Evolutionary conservation across 116 monocot species (phyloP).

Genomic region (Zostera marina): DNA sequence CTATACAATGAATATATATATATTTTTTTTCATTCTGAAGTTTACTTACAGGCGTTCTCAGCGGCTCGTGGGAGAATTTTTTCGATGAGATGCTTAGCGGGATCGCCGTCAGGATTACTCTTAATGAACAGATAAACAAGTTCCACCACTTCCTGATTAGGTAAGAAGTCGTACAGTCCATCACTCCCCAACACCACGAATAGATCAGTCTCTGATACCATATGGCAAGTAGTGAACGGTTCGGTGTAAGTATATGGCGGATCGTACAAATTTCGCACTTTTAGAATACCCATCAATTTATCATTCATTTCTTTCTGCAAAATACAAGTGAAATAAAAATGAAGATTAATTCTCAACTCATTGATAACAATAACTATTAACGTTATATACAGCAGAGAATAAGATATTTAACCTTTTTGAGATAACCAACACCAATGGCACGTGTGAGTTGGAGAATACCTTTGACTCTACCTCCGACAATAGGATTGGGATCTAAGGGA

Average conservation of each 20-base stretch:
- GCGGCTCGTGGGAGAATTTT: slow-evolving; percentile 57
- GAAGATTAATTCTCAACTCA: not conserved
- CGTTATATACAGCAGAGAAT: not conserved
- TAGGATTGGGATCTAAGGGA: slow-evolving; percentile 44
- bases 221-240: slow-evolving; percentile 52
- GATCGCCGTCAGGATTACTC: slow-evolving; percentile 50
- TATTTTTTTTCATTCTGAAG: not conserved
- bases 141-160: slow-evolving; percentile 46
- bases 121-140: slow-evolving; percentile 49
- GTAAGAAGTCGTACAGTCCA: slow-evolving; percentile 74
- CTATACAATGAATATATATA: not conserved
- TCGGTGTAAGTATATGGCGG: slow-evolving; percentile 61
- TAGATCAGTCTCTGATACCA: slow-evolving; percentile 43
- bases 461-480: slow-evolving; percentile 46
- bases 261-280: slow-evolving; percentile 39
- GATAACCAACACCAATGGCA: slow-evolving; percentile 83
- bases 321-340: not conserved
- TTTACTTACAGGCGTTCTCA: slow-evolving; percentile 31
- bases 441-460: slow-evolving; percentile 66
- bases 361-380: too few relatives aligned
- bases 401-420: slow-evolving; percentile 44
- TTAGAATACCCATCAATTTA: slow-evolving; percentile 79
- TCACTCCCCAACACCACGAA: slow-evolving; percentile 74
- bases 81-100: slow-evolving; percentile 71
- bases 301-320: slow-evolving; percentile 59